phyloP scores from a whole-genome alignment of 2,329 filamentous ascomycete species.

The Colletotrichum navitas region DNA sequence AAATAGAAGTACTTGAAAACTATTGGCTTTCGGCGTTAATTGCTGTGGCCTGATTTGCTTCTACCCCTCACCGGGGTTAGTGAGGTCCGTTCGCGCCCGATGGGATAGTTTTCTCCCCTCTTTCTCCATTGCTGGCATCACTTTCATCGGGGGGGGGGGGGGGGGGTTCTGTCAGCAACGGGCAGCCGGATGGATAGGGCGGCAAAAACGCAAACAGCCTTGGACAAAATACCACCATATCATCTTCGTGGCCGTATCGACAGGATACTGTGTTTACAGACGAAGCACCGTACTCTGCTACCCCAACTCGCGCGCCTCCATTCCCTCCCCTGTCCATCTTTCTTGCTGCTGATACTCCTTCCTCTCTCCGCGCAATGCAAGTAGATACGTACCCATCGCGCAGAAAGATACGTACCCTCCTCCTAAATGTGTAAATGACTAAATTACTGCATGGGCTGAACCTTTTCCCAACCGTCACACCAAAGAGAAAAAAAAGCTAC shows the following conservation, averaged over 20 bases:
- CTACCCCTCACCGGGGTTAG: too few species aligned
- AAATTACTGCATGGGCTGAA: not conserved
- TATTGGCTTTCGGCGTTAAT: too few species aligned
- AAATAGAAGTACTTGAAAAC: too few species aligned
- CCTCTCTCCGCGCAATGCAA: not conserved
- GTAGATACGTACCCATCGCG: not conserved
- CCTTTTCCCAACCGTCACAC: not conserved
- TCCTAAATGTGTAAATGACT: too few species aligned
- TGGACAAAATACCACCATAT: not conserved
- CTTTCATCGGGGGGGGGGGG: conserved; percentile 12
- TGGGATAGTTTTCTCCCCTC: too few species aligned
- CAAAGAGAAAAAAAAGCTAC: not conserved
- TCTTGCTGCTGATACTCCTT: not conserved
- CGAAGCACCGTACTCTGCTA: too few species aligned
- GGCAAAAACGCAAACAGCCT: not conserved
- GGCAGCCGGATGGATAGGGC: not conserved
- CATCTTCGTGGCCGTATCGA: not conserved
- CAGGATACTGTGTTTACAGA: too few species aligned
- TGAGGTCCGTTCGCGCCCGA: too few species aligned
- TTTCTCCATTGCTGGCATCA: not conserved
- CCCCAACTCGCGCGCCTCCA: conserved; percentile 25
- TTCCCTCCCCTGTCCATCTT: conserved; percentile 16
- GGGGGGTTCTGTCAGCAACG: conserved; percentile 13
- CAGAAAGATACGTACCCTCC: not conserved
- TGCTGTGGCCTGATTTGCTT: too few species aligned